phyloP scores from a whole-genome alignment of 2,329 filamentous ascomycete species.

The Phaeomoniella chlamydospora region DNA sequence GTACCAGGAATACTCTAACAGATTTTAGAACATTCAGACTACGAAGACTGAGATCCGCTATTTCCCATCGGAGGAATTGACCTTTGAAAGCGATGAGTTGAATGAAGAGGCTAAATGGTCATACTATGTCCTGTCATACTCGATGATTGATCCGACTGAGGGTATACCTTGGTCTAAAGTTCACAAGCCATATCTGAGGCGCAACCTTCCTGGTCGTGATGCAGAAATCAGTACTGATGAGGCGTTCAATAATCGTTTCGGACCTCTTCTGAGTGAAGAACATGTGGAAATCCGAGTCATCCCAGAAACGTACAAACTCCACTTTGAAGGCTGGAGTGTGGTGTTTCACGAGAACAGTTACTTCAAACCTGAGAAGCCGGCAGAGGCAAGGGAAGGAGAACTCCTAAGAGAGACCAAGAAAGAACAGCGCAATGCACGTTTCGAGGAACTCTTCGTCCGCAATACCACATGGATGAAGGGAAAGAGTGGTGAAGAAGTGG shows the following conservation, averaged over 20 bases:
- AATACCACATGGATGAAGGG: conserved; percentile 37
- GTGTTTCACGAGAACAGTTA: conserved; percentile 33
- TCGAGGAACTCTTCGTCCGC: conserved; percentile 37
- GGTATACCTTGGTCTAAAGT: conserved; percentile 53
- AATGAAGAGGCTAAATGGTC: conserved; percentile 59
- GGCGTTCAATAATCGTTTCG: conserved; percentile 37
- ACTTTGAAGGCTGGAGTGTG: conserved; percentile 25
- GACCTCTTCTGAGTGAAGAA: conserved; percentile 42
- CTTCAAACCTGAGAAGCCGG: conserved; percentile 41
- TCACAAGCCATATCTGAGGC: conserved; percentile 54
- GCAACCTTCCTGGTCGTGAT: conserved; percentile 52
- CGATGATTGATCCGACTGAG: conserved; percentile 77
- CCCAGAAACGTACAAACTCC: conserved; percentile 63
- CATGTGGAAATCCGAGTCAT: conserved; percentile 60
- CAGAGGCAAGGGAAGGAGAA: conserved; percentile 19
- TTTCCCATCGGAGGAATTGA: conserved; percentile 72
- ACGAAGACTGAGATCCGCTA: conserved; percentile 62
- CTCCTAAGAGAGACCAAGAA: conserved; percentile 14
- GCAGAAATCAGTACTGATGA: conserved; percentile 49
- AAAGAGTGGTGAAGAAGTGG: conserved; percentile 33
- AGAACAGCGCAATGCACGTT: conserved; percentile 30
- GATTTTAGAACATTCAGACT: conserved; percentile 45
- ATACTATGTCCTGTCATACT: conserved; percentile 88
- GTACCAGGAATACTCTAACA: conserved; percentile 17
- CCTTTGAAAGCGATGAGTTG: conserved; percentile 60